Evolutionary conservation across 179 eudicot genomes (phyloP).

Genomic region (Silene noctiflora): DNA sequence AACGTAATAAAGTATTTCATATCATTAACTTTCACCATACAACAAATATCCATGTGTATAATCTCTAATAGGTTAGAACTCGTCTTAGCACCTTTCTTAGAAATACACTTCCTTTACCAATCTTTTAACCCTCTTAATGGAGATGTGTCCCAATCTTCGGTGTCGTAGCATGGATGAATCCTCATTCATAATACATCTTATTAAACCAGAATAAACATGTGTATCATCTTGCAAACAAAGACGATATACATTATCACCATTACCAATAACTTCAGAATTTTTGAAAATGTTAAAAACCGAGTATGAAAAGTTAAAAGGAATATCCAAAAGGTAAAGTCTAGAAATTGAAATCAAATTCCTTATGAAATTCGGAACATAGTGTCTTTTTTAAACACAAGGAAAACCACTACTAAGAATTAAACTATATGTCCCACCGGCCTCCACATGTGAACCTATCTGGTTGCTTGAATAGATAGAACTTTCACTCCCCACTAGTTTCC

Average conservation of each 20-base stretch:
- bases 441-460: constrained; percentile 26
- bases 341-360: constrained; percentile 17
- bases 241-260: constrained; percentile 3
- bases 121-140: not conserved
- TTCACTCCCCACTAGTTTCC: no score
- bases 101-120: constrained; percentile 18
- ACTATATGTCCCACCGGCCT: constrained; percentile 21
- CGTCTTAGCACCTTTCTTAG: no score
- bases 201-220: no score
- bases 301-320: not conserved
- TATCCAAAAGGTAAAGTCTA: constrained; percentile 18
- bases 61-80: no score
- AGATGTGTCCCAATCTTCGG: no score
- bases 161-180: no score
- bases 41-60: no score
- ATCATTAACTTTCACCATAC: no score
- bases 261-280: not conserved
- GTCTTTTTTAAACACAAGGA: constrained; percentile 5
- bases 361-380: no score
- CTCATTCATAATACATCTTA: no score
- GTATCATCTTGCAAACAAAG: constrained; percentile 2
- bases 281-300: not conserved
- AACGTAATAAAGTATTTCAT: not conserved
- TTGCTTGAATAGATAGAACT: not conserved
- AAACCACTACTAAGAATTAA: constrained; percentile 20